Base-by-base conservation (phyloP, 129 eudicot genomes). In the Daucus carota region DNA sequence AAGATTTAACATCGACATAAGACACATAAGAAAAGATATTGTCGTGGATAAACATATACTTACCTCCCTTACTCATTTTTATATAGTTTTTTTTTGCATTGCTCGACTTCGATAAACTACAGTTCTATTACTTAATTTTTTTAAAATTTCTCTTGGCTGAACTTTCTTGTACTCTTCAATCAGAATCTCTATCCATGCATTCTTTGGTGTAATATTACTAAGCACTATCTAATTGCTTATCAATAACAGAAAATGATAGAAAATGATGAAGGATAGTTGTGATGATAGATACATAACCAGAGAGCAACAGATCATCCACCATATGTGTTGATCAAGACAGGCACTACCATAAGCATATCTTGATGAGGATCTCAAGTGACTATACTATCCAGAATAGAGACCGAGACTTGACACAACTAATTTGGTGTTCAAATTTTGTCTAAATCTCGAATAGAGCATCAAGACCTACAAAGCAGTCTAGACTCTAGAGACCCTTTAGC, bases 211-310 rank as follows among this genome's bases (percentile, higher is more conserved):
- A n/a, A n/a, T n/a, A n/a, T n/a, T n/a, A n/a, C n/a, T n/a, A 17
- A 66, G 42, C 72, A 66, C 44, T 66, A 66, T 33, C 43, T 66
- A 33, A 66, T 33, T 31, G 43, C 72, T 66, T n/a, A n/a, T n/a
- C n/a, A n/a, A n/a, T n/a, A n/a, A n/a, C n/a, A n/a, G 14, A 34
- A 67, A 33, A 18, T 15, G 34, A 16, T 1, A 34, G 83, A 82
- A 82, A 77, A 78, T 33, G 33, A 14, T 74, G 72, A 59, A 67
- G 13, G 10, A 8, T n/a, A n/a, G 7, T n/a, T n/a, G 31, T 57
- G 14, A 4, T 67, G 72, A 34, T 26, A 67, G 12, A 67, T 31
- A 67, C 72, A 67, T 7, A 33, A 16, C n/a, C 13, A 67, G 43
- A 67, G 72, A 67, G 42, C 24, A 18, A 31, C 41, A 67, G 15